phyloP scores from a whole-genome alignment of 139 green algal genomes.

The Nannochloris sp. region DNA sequence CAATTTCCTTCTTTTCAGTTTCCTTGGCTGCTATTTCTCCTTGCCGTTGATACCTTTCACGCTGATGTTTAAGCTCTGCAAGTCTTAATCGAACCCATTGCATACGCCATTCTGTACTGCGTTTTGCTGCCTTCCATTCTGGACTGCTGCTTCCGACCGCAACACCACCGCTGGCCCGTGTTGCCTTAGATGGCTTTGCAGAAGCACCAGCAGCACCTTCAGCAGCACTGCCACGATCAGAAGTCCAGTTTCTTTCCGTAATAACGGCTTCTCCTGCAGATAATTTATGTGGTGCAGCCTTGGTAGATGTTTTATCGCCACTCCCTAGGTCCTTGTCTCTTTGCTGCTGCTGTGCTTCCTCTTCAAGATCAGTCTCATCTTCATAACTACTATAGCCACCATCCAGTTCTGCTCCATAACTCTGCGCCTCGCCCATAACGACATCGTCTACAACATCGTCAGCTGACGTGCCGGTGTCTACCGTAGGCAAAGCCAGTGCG shows the following conservation, averaged over 20 bases:
- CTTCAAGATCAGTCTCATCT: conserved; percentile 28
- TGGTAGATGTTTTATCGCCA: too few species aligned
- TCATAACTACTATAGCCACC: conserved; percentile 37
- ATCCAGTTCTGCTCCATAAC: neutral
- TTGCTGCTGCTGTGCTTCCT: neutral
- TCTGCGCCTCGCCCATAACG: neutral
- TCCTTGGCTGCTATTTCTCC: neutral
- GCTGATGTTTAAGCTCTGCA: conserved; percentile 22
- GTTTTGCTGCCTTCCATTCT: neutral
- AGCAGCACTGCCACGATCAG: neutral
- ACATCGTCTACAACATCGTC: neutral
- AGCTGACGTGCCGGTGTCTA: conserved; percentile 14
- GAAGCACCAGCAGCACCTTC: neutral
- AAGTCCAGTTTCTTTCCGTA: neutral
- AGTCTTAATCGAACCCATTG: conserved; percentile 41
- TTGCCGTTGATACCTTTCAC: conserved; percentile 5
- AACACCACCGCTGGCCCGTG: neutral
- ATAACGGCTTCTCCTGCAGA: conserved; percentile 1
- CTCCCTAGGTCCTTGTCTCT: neutral
- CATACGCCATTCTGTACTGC: conserved; percentile 30
- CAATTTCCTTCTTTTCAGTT: neutral
- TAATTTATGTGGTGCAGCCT: too few species aligned
- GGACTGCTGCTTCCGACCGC: too few species aligned
- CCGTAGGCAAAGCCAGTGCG: conserved; percentile 4
- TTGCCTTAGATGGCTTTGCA: neutral